Base-by-base conservation (phyloP, 176 grass and related monocot genomes). In the Avena eriantha region DNA sequence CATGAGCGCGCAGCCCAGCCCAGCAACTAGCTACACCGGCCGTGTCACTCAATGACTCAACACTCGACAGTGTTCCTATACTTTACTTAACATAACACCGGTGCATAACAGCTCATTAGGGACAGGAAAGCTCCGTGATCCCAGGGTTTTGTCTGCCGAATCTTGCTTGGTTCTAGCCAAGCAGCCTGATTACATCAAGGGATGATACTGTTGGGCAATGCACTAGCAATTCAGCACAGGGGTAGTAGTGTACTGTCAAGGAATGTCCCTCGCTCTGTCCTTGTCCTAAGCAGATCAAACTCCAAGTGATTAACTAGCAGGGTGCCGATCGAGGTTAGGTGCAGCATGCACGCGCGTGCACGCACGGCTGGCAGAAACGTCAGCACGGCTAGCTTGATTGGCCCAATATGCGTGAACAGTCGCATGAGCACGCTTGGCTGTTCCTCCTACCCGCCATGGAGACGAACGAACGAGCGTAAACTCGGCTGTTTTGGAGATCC, bases 151-250 rank as follows among this genome's bases (percentile, higher is more conserved):
- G 49, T 35, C 22, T 43, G 29, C 6, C 35, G 35, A 29, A 29
- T 2, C 29, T 29, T 29, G 29, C 29, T 29, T 29, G 29, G 29
- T 29, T 29, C 66, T 10, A 18, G 49, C 19, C 80, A 71, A 8
- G 68, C 68, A 58, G 3, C 22, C 1, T 1, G 69, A 14, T 47
- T 19, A 5, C 35, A 60, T 60, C 7, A 31, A 18, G 53, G 24
- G 82, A 73, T 83, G 82, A 73, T 83, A 18, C 54, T 83, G 82
- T 21, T 83, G 68, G 68, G 4, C 10, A 45, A 31, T 45, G 36
- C 36, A 14, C 11, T 18, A 71, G 35, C 68, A 71, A 35, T 8
- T 45, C 8, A 39, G 34, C 8, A 45, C 43, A 45, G 41, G 1
- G 7, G 43, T 9, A 45, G 8, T 45, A 45, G 43, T 36, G 35